phyloP scores from a whole-genome alignment of 2,329 filamentous ascomycete genomes.

The Aspergillus melleus region DNA sequence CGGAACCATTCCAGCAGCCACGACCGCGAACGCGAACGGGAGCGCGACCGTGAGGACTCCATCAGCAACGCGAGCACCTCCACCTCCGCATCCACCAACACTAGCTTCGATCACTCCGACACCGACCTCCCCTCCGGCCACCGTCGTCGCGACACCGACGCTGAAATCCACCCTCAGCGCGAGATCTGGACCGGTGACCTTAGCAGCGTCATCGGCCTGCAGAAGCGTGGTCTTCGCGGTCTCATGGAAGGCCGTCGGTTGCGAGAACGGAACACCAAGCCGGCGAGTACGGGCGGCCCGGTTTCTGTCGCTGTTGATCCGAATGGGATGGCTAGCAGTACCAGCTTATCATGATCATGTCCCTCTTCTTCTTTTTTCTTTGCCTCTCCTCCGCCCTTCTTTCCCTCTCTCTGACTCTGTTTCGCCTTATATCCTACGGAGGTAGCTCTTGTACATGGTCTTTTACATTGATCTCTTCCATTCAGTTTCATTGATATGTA shows the following conservation, averaged over 20 bases:
- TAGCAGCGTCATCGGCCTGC: conserved; percentile 88
- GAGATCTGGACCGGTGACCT: conserved; percentile 73
- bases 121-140: conserved; percentile 42
- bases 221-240: conserved; percentile 88
- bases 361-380: background rate
- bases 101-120: conserved; percentile 41
- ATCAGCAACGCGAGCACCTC: conserved; percentile 39
- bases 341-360: background rate
- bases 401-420: background rate
- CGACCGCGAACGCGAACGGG: conserved; percentile 16
- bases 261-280: conserved; percentile 63
- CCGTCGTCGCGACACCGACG: conserved; percentile 41
- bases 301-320: conserved; percentile 1
- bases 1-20: conserved; percentile 12
- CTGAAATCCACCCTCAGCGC: conserved; percentile 39
- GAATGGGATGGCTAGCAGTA: background rate
- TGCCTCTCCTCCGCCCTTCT: background rate
- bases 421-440: background rate
- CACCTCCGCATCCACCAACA: conserved; percentile 39
- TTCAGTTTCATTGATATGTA: background rate
- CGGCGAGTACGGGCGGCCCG: conserved; percentile 19
- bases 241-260: conserved; percentile 92
- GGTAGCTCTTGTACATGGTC: too few species aligned
- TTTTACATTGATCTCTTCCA: background rate
- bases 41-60: conserved; percentile 40